A percentile compares a stretch with the other conserved stretches of the same genome.
These are phyloP conservation scores for Boeremia lycopersici DNA, from an alignment of 2,329 filamentous ascomycete species.

Conservation along the genomic window DNA sequence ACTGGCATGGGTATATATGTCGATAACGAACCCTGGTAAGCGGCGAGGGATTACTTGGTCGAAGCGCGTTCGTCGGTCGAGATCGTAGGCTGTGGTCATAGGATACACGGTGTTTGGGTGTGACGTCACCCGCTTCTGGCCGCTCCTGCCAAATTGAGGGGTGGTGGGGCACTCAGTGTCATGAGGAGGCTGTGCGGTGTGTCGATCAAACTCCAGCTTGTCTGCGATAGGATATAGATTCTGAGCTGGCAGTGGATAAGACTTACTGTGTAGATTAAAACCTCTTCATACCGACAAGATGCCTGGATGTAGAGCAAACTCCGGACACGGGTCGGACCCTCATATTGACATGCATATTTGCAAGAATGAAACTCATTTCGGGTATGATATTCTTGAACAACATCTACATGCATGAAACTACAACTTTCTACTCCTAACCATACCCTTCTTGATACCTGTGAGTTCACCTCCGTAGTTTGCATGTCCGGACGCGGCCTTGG, in stretches of 20 bases:
- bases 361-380: not conserved
- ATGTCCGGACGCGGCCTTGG: constrained; percentile 72
- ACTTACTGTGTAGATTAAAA: too few species aligned
- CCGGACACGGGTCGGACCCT: not conserved
- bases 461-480: constrained; percentile 79
- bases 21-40: constrained; percentile 14
- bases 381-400: constrained; percentile 6
- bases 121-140: constrained; percentile 33
- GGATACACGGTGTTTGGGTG: constrained; percentile 5
- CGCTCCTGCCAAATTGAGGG: constrained; percentile 5
- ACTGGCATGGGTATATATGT: constrained; percentile 18
- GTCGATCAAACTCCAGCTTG: not conserved
- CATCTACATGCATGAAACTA: constrained; percentile 48
- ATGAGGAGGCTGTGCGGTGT: not conserved
- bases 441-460: constrained; percentile 91
- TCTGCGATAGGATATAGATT: too few species aligned
- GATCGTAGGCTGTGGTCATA: constrained; percentile 24
- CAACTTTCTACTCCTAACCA: constrained; percentile 93
- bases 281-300: not conserved
- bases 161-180: constrained; percentile 10
- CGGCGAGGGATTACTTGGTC: constrained; percentile 23
- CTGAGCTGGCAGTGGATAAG: too few species aligned
- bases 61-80: constrained; percentile 16
- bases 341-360: too few species aligned
- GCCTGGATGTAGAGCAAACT: not conserved